Base-by-base conservation (phyloP, 768 basidiomycete genomes). In the Lanmaoa rubissima region DNA sequence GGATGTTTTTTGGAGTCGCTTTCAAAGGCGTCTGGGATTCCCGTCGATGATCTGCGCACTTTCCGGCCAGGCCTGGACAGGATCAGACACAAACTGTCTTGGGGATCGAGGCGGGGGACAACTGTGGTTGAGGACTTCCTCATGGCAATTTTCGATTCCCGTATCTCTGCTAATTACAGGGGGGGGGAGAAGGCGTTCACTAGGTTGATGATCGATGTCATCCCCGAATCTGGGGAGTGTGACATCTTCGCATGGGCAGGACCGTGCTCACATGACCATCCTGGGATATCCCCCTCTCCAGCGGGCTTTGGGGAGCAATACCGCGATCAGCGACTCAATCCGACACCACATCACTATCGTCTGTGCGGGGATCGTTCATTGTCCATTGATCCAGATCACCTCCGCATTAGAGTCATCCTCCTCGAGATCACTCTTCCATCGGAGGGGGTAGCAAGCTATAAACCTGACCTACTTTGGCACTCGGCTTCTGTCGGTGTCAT, bases 161-260 rank as follows among this genome's bases (percentile, higher is more conserved):
- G 41, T 21, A 54, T 66, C 11, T n/a, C 26, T 1, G 21, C 65
- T 2, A n/a, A n/a, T 1, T 61, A 61, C 3, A 62, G 57, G 13
- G 63, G 64, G 19, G 55, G 55, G 8, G 52, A 55, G 4, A 48
- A 17, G n/a, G 57, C 65, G 16, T 67, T 66, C 39, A 21, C 21
- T n/a, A 52, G 60, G 43, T 44, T 67, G 42, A 65, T 66, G 65
- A 5, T 58, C n/a, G 53, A 58, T 6, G 28, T 59, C 13, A 56
- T 66, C 35, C 54, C 55, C 16, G 48, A 26, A 38, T 54, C 63
- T 11, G 54, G 63, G 19, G 60, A 66, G 38, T 66, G 65, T 19
- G 65, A 66, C 14, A 48, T 54, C 45, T 64, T 66, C 13, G 57
- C 65, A 14, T 66, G 65, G 65, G 65, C 65, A n/a, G 65, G 65